These are phyloP conservation scores for Spongiforma sp. DNA, from an alignment of 1,284 basidiomycete species.

Conservation along the genomic window DNA sequence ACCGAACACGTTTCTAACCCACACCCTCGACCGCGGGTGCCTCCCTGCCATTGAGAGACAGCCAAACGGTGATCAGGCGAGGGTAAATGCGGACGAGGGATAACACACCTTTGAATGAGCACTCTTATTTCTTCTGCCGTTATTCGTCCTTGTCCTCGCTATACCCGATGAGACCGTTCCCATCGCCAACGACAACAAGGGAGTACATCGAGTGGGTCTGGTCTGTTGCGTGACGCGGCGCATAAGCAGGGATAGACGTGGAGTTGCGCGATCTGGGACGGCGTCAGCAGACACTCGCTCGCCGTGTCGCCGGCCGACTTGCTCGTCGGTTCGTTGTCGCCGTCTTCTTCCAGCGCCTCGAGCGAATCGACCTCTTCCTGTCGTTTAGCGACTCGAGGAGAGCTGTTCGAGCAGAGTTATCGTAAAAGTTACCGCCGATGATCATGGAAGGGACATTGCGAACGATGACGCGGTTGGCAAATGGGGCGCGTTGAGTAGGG, in stretches of 20 bases:
- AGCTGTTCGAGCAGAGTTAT: constrained; percentile 13
- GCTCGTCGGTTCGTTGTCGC: constrained; percentile 30
- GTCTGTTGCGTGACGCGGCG: constrained; percentile 79
- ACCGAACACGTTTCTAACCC: too few relatives aligned
- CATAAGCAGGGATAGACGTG: constrained; percentile 63
- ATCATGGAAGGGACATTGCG: constrained; percentile 59
- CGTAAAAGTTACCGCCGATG: constrained; percentile 32
- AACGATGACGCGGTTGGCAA: constrained; percentile 61
- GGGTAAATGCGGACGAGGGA: too few relatives aligned
- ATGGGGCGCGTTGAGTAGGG: constrained; percentile 53
- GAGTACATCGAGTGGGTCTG: constrained; percentile 72
- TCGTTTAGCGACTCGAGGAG: constrained; percentile 3
- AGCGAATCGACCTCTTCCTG: constrained; percentile 8
- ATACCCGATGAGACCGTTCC: constrained; percentile 87
- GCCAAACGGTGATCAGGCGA: too few relatives aligned
- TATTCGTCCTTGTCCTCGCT: constrained; percentile 88
- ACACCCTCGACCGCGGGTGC: too few relatives aligned
- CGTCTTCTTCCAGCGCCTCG: constrained; percentile 21
- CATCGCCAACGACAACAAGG: constrained; percentile 85
- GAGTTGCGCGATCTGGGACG: constrained; percentile 41
- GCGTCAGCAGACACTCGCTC: constrained; percentile 27
- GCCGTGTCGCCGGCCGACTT: constrained; percentile 26
- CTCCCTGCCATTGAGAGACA: too few relatives aligned
- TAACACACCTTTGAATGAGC: too few relatives aligned
- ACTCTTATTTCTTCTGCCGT: too few relatives aligned